phyloP scores from a whole-genome alignment of 2,329 filamentous ascomycete species.

The Xylaria sp. region DNA sequence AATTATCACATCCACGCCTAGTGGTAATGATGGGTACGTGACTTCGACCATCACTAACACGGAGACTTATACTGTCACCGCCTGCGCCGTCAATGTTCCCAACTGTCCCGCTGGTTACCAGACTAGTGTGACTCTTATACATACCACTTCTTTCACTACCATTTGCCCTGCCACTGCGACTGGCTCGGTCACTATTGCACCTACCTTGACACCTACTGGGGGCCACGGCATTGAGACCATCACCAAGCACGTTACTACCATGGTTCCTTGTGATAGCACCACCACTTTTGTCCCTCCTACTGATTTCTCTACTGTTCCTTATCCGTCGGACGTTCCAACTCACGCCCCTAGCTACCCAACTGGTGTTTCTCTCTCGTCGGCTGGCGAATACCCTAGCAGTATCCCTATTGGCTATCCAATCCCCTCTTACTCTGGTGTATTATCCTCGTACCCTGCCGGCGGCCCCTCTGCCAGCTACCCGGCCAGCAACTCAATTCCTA shows the following conservation, averaged over 20 bases:
- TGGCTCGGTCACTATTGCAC: slow-evolving; percentile 30
- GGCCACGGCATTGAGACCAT: slow-evolving; percentile 29
- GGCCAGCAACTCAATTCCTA: not conserved
- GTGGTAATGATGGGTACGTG: not conserved
- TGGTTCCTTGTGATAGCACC: slow-evolving; percentile 36
- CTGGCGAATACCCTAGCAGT: slow-evolving; percentile 1
- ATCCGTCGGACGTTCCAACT: slow-evolving; percentile 25
- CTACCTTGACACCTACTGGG: slow-evolving; percentile 23
- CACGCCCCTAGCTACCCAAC: slow-evolving; percentile 13
- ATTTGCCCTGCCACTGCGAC: slow-evolving; percentile 38
- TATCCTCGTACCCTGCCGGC: slow-evolving; percentile 3
- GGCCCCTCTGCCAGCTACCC: slow-evolving; percentile 15
- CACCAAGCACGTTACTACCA: slow-evolving; percentile 34
- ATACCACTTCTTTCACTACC: slow-evolving; percentile 42
- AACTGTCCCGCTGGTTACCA: slow-evolving; percentile 49
- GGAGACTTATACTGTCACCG: slow-evolving; percentile 43
- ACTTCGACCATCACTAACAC: slow-evolving; percentile 33
- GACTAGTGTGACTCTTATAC: slow-evolving; percentile 42
- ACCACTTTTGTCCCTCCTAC: slow-evolving; percentile 38
- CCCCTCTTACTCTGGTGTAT: not conserved
- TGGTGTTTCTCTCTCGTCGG: slow-evolving; percentile 10
- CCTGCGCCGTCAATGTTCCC: slow-evolving; percentile 45
- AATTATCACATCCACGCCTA: slow-evolving; percentile 8
- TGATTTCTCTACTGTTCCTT: slow-evolving; percentile 19
- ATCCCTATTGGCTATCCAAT: slow-evolving; percentile 5